Conservation (phyloP, 345 rosid genomes). For the Populus pruinosa region DNA sequence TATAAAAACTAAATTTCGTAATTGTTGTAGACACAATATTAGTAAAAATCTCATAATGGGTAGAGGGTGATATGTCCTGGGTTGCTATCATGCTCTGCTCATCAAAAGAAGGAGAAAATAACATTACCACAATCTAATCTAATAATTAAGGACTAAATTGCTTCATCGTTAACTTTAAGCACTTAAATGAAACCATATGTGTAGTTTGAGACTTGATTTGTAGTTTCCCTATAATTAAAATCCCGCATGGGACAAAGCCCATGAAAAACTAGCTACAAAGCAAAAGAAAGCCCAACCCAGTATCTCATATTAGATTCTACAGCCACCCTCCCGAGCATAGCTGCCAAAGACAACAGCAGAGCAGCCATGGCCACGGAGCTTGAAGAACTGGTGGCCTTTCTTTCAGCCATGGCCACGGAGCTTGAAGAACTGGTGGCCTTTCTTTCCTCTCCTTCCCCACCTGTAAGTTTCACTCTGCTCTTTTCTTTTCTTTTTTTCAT, state of each 20-base stretch:
- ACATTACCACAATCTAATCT: background rate
- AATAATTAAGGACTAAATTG: background rate
- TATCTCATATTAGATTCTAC: too few relatives aligned
- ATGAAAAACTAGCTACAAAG: background rate
- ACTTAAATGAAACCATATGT: background rate
- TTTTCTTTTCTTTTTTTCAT: background rate
- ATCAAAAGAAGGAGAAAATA: too few relatives aligned
- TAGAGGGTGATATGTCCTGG: too few relatives aligned
- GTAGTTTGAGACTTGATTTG: background rate
- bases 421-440: conserved; percentile 73
- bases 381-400: too few relatives aligned
- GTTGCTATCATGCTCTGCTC: too few relatives aligned
- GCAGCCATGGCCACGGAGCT: conserved; percentile 75
- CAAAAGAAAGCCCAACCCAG: background rate
- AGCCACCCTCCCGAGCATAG: background rate
- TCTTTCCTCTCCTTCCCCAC: conserved; percentile 60
- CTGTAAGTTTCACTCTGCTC: conserved; percentile 40
- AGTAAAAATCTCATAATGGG: too few relatives aligned
- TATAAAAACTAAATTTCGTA: too few relatives aligned
- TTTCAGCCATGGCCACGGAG: too few relatives aligned
- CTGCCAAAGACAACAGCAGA: background rate
- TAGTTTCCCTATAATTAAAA: background rate
- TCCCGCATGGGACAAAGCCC: background rate
- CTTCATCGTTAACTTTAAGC: background rate
- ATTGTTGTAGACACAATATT: too few relatives aligned